Base-by-base conservation (phyloP, 345 rosid species). In the Citrus maxima region DNA sequence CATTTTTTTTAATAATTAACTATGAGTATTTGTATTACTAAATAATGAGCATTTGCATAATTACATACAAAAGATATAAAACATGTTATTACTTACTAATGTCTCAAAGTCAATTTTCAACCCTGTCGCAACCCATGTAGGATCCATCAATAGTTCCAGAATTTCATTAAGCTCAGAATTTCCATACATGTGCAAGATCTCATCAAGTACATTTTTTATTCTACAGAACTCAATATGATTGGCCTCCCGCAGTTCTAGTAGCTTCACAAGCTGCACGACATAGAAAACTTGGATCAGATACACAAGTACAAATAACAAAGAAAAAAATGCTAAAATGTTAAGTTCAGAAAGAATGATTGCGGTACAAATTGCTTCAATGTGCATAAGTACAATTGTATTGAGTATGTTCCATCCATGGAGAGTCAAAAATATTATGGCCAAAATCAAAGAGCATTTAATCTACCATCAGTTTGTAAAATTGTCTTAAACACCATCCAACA, bases 101-200 rank as follows among this genome's bases (percentile, higher is more conserved):
- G 92, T 90, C 79, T 88, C 94, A 79, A 89, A 92, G 82, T 94
- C 94, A 32, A 92, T 83, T 78, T 94, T 94, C 90, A 96, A 88
- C 68, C 99, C 99, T 76, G 99, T 94, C 61, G 98, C 94, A 40
- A 89, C 92, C 98, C 97, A 92, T 19, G 98, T 84, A 75, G 99
- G 97, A 77, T 93, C 98, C 95, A 94, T 92, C 84, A 96, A 80
- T 64, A 90, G 83, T 80, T 86, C 85, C 70, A 95, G 85, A 73
- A 95, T 91, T 85, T 87, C 90, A 75, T 37, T 83, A 72, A 94
- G 98, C 80, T 94, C 92, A 18, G 83, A 70, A 77, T 83, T 89
- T 69, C 77, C 78, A 80, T 86, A 70, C 99, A 96, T 90, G 72
- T 88, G 92, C 81, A 94, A 74, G 82, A 94, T 85, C 81, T 96